Conservation (phyloP, 2,329 filamentous ascomycete species). For the Calonectria montana region DNA sequence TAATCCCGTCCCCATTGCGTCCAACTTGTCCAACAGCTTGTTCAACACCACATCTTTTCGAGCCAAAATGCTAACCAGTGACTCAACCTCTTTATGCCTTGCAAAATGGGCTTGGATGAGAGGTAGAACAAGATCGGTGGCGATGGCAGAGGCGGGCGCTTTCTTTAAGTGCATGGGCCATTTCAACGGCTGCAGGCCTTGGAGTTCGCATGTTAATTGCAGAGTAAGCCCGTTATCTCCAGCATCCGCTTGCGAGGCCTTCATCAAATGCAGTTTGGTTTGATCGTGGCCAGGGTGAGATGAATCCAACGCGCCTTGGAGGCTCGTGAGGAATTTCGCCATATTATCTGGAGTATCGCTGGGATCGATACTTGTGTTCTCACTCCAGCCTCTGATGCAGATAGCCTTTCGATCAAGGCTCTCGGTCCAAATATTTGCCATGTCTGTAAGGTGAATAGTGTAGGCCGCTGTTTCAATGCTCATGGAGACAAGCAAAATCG, state of each 20-base stretch:
- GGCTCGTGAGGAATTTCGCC: slow-evolving; percentile 72
- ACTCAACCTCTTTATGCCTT: slow-evolving; percentile 53
- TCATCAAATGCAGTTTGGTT: slow-evolving; percentile 58
- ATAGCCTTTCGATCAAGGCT: slow-evolving; percentile 71
- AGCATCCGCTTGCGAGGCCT: slow-evolving; percentile 45
- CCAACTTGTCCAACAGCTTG: slow-evolving; percentile 66
- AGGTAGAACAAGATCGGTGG: slow-evolving; percentile 63
- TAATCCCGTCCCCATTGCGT: slow-evolving; percentile 61
- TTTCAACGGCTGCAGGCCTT: slow-evolving; percentile 71
- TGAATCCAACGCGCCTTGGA: slow-evolving; percentile 64
- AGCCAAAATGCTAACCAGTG: slow-evolving; percentile 55
- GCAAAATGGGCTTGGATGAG: slow-evolving; percentile 60
- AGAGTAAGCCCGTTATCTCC: slow-evolving; percentile 60
- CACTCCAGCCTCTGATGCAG: slow-evolving; percentile 68
- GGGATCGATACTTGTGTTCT: slow-evolving; percentile 79
- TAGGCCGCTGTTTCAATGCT: slow-evolving; percentile 68
- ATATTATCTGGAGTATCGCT: slow-evolving; percentile 76
- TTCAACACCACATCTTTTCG: slow-evolving; percentile 65
- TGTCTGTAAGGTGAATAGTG: slow-evolving; percentile 75
- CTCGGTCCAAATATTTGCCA: slow-evolving; percentile 80
- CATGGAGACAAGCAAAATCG: slow-evolving; percentile 73
- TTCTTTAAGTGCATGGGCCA: slow-evolving; percentile 73
- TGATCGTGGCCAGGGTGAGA: slow-evolving; percentile 56
- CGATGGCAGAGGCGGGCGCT: slow-evolving; percentile 54
- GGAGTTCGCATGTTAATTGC: slow-evolving; percentile 69